Conservation (phyloP, 1,284 basidiomycete species). For the Pseudozyma hubeiensis region DNA sequence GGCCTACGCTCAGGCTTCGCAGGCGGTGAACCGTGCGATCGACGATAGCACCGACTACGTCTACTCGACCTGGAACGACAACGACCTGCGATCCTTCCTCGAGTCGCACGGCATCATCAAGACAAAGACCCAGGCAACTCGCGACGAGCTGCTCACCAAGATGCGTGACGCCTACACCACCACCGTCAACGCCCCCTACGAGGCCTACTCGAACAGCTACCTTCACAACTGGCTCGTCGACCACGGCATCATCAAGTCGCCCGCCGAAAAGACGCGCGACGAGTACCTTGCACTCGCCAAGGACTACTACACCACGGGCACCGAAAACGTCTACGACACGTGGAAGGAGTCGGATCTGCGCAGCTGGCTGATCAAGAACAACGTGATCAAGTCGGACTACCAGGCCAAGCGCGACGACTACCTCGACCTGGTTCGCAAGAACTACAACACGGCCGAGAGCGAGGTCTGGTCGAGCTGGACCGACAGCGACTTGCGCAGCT, state of each 20-base stretch:
- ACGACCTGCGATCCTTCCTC: conserved; percentile 59
- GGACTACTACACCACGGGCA: conserved; percentile 62
- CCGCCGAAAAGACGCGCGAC: conserved; percentile 61
- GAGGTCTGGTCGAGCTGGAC: conserved; percentile 60
- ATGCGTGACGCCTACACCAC: conserved; percentile 57
- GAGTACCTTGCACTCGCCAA: conserved; percentile 58
- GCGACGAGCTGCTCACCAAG: conserved; percentile 57
- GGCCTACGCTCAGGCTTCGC: conserved; percentile 55
- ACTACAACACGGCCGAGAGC: conserved; percentile 53
- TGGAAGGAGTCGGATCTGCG: conserved; percentile 65
- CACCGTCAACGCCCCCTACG: conserved; percentile 63
- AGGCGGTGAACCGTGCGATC: conserved; percentile 28
- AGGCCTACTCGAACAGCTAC: conserved; percentile 63
- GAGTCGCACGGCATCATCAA: conserved; percentile 57
- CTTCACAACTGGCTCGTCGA: conserved; percentile 67
- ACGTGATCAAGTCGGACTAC: conserved; percentile 57
- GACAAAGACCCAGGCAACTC: conserved; percentile 55
- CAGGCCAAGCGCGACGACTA: conserved; percentile 59
- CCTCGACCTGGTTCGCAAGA: conserved; percentile 48
- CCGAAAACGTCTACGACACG: conserved; percentile 60
- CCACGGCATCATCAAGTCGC: conserved; percentile 58
- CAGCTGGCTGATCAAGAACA: conserved; percentile 59
- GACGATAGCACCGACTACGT: conserved; percentile 66
- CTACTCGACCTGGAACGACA: conserved; percentile 64
- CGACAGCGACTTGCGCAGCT: conserved; percentile 62